Base-by-base conservation (phyloP, 768 basidiomycete species). In the Mycena latifolia region DNA sequence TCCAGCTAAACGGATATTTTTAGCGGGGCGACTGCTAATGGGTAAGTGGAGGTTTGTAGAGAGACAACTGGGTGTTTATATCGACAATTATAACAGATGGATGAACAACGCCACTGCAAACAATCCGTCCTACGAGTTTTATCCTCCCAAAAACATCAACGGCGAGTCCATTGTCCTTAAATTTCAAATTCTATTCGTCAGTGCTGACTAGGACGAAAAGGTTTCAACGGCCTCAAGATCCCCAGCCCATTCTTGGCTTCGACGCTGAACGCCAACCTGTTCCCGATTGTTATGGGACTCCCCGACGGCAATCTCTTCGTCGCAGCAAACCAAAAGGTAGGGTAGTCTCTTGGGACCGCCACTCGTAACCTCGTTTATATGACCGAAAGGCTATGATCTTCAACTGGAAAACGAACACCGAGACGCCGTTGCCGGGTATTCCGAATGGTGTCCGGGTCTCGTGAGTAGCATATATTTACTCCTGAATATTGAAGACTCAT, bases 91-190 rank as follows among this genome's bases (percentile, higher is more conserved):
- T 86, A 59, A 61, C 39, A 61, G 59, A 53, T 52, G 25, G 50
- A 43, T 61, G 28, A 61, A 61, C n/a, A 53, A 53, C 39, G 50
- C 59, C 50, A 53, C 50, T 61, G 51, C 39, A 43, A 89, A 88
- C 73, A 88, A 88, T 67, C 86, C 88, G 3, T 88, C 87, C 2
- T 74, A 78, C 57, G 81, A 81, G 66, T 82, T 81, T 61, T 80
- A 76, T 73, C 81, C 81, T 9, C 72, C 77, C 8, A 82, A 82
- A 58, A 80, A 81, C 37, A 73, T 71, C 59, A 75, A 77, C 24
- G 79, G 78, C 48, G 75, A 18, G 75, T 75, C 11, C 75, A 72
- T 8, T 70, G 71, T 18, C 75, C 76, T 55, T 33, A 22, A 2
- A 39, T 61, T 61, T 53, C 27, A 18, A 5, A 35, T 20, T 50